Percentiles rank a stretch among this genome's conserved stretches.
Evolutionary conservation across 2,329 filamentous ascomycete species (phyloP).

Genomic region (Lachnum nothofagi): DNA sequence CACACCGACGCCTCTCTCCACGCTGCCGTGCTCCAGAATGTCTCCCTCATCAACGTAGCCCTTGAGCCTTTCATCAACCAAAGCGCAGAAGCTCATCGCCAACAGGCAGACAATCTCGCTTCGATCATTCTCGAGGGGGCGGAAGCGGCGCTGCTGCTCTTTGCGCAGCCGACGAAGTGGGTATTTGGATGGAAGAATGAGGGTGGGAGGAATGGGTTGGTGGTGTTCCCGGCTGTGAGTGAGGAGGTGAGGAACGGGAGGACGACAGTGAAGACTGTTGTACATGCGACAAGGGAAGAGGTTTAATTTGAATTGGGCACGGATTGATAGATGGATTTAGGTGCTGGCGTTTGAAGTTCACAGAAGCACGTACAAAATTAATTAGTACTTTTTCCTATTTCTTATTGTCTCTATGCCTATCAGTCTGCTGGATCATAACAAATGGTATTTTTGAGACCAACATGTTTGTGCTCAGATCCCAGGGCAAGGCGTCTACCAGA

Average conservation of each 20-base stretch:
- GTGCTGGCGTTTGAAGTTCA: too few species aligned
- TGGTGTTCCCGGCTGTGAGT: not conserved
- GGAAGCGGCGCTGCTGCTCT: conserved; percentile 5
- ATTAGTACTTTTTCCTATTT: too few species aligned
- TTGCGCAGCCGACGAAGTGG: conserved; percentile 7
- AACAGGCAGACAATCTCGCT: conserved; percentile 7
- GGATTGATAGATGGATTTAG: too few species aligned
- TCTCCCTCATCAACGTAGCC: not conserved
- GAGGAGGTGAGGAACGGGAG: not conserved
- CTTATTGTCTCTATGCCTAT: too few species aligned
- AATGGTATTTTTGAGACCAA: too few species aligned
- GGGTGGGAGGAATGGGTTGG: not conserved
- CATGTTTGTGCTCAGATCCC: too few species aligned
- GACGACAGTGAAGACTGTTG: not conserved
- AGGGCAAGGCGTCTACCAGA: too few species aligned
- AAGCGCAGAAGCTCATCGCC: not conserved
- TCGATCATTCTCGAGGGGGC: conserved; percentile 7
- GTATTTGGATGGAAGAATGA: conserved; percentile 3
- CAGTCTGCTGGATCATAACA: too few species aligned
- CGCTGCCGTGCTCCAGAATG: not conserved
- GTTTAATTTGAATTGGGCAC: not conserved
- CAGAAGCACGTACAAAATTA: too few species aligned
- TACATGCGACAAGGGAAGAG: not conserved
- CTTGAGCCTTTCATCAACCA: conserved; percentile 3
- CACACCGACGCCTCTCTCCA: not conserved